Evolutionary conservation across 2,329 filamentous ascomycete species (phyloP), one percentile per base, ranked within the genome.

Genomic region (Beauveria rudraprayagi): DNA sequence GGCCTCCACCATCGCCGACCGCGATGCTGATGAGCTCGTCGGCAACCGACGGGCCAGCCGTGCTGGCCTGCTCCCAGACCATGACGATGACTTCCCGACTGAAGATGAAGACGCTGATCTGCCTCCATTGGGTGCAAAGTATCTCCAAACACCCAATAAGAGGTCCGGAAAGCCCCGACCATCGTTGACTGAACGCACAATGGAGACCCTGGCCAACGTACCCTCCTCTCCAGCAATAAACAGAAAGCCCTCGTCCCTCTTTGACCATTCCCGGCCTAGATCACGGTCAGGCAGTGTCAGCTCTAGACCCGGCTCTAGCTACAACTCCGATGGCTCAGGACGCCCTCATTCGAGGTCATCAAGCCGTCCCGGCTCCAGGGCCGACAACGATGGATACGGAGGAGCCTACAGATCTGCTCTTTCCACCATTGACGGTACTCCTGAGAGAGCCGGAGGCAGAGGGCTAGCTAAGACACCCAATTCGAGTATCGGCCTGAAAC

Each of bases 181-280:
- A 56, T 92, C 90, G 0, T 78, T 97, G 4, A 86, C 89, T 0
- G 92, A 97, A 67, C 81, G 93, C 62, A 95, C 92, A 0, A 87
- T 96, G 47, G 91, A 96, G 71, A 96, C 91, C 0, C 77, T 97
- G 6, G 83, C 91, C 3, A 83, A 86, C 52, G 77, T 96, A 34
- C 90, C 92, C 0, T 85, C 90, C 0, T 94, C 92, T 0, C 92
- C 92, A 5, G 84, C 83, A 0, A 73, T 89, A 51, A 83, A 80
- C 57, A 84, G 84, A 62, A 84, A 86, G 59, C 78, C 82, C 9
- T 91, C 90, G 0, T 85, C 83, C 60, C 92, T 96, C 71, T 94
- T 90, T 70, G 86, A 85, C 54, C 74, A 78, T 2, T 79, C 86
- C n/a, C 82, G 82, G 7, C 82, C 88, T 5, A 67, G 72, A 22